Evolutionary conservation across 176 grass and related monocot genomes (phyloP).

Genomic region (Echinochloa phyllopogon): DNA sequence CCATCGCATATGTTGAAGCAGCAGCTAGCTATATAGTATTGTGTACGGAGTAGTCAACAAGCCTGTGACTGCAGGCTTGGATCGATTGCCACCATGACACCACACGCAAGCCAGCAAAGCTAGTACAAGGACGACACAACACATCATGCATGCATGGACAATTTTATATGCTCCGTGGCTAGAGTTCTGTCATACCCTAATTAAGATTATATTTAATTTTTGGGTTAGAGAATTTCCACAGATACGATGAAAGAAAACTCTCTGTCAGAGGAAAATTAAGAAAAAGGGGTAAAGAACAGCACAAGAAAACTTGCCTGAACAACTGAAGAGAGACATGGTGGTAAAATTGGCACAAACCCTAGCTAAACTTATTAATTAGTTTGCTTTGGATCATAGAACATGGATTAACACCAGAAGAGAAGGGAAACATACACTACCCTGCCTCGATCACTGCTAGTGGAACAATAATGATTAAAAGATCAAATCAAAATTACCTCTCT

Average conservation of each 20-base stretch:
- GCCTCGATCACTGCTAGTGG: background rate
- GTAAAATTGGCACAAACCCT: constrained; percentile 44
- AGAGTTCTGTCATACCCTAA: background rate
- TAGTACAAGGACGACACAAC: constrained; percentile 19
- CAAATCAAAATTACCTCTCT: constrained; percentile 80
- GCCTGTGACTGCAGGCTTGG: constrained; percentile 56
- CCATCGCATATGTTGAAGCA: constrained; percentile 29
- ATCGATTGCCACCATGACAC: constrained; percentile 46
- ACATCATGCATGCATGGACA: constrained; percentile 34
- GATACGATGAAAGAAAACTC: background rate
- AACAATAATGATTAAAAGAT: constrained; percentile 17
- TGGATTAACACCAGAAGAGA: constrained; percentile 26
- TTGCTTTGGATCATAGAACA: constrained; percentile 31
- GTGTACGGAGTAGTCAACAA: constrained; percentile 40
- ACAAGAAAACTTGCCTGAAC: background rate
- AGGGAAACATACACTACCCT: constrained; percentile 8
- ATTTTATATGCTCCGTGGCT: background rate
- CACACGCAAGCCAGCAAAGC: constrained; percentile 31
- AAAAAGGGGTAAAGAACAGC: background rate
- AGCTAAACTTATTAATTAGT: constrained; percentile 58
- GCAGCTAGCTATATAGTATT: background rate
- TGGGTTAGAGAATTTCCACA: background rate
- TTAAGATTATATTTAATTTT: background rate
- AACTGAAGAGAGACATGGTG: background rate
- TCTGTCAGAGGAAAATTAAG: background rate